These are phyloP conservation scores for Endocalyx cinctus DNA, from an alignment of 2,329 filamentous ascomycete genomes.

Conservation along the genomic window DNA sequence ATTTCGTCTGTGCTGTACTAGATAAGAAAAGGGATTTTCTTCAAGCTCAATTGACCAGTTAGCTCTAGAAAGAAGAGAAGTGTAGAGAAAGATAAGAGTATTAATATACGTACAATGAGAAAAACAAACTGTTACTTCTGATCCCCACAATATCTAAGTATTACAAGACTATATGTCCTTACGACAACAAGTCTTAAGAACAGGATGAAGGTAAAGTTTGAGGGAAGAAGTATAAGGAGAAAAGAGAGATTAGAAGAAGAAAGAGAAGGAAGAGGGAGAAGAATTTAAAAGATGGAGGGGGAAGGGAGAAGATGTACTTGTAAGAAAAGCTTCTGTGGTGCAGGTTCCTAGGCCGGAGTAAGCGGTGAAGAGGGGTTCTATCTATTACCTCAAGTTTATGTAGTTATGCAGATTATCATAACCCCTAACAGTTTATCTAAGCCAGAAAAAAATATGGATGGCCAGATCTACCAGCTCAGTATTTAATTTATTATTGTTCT, in stretches of 20 bases:
- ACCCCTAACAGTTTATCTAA: too few relatives aligned
- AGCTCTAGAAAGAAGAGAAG: background rate
- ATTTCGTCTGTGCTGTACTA: slow-evolving; percentile 26
- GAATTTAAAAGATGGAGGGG: slow-evolving; percentile 5
- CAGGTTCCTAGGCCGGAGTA: background rate
- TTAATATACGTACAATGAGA: slow-evolving; percentile 20
- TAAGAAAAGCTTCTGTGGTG: background rate
- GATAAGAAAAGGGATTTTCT: slow-evolving; percentile 16
- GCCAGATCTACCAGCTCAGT: too few relatives aligned
- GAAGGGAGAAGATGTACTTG: slow-evolving; percentile 6
- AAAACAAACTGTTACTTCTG: slow-evolving; percentile 20
- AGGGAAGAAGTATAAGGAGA: slow-evolving; percentile 6
- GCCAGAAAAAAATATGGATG: too few relatives aligned
- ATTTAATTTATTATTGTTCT: too few relatives aligned
- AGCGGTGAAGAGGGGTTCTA: background rate
- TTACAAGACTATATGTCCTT: slow-evolving; percentile 10
- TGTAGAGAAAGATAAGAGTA: background rate
- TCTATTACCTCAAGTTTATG: background rate
- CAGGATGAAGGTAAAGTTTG: slow-evolving; percentile 8
- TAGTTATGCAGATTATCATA: too few relatives aligned
- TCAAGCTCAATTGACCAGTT: slow-evolving; percentile 9
- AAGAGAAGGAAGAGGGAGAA: slow-evolving; percentile 7
- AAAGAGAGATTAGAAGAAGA: slow-evolving; percentile 2
- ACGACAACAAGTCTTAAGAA: slow-evolving; percentile 14
- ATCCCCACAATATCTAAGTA: slow-evolving; percentile 13